phyloP scores from a whole-genome alignment of 495 filamentous ascomycete genomes.

The Penicillium salamii region DNA sequence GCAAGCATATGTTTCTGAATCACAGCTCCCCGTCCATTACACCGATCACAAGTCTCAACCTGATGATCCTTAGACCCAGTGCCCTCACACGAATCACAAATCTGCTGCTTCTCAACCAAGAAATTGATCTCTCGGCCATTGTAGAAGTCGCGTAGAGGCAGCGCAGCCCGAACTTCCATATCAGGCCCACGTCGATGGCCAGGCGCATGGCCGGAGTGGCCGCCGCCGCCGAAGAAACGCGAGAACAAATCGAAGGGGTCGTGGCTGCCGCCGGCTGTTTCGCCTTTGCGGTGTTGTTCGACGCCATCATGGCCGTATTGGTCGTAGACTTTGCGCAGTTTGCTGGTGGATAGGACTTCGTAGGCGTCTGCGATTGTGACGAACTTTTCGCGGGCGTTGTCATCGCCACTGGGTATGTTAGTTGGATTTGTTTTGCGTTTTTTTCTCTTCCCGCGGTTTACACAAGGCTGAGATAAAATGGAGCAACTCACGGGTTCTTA shows the following conservation, averaged over 20 bases:
- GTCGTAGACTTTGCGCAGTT: conserved; percentile 89
- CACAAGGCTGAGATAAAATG: neutral
- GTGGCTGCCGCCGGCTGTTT: conserved; percentile 56
- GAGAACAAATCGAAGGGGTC: conserved; percentile 98
- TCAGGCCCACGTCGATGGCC: conserved; percentile 83
- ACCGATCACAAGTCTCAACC: conserved; percentile 73
- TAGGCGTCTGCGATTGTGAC: conserved; percentile 95
- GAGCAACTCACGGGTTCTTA: conserved; percentile 83
- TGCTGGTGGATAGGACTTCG: conserved; percentile 80
- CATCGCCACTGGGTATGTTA: conserved; percentile 58
- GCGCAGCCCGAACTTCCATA: conserved; percentile 81
- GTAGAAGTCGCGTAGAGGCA: conserved; percentile 92
- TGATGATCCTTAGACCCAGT: conserved; percentile 77
- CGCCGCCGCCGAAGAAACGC: conserved; percentile 92
- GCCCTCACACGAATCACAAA: conserved; percentile 91
- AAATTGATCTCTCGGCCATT: conserved; percentile 83
- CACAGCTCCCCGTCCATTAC: conserved; percentile 72
- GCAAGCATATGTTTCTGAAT: conserved; percentile 88
- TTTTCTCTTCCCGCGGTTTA: conserved; percentile 1
- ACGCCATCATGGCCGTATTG: conserved; percentile 91
- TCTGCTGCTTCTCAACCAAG: conserved; percentile 86
- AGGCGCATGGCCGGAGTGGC: conserved; percentile 71
- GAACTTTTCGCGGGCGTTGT: conserved; percentile 84
- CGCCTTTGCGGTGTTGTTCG: conserved; percentile 75
- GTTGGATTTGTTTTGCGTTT: neutral